A percentile compares a stretch with the other conserved stretches of the same genome.
Conservation (phyloP, 331 rosid species). For the Rhamnella rubrinervis region DNA sequence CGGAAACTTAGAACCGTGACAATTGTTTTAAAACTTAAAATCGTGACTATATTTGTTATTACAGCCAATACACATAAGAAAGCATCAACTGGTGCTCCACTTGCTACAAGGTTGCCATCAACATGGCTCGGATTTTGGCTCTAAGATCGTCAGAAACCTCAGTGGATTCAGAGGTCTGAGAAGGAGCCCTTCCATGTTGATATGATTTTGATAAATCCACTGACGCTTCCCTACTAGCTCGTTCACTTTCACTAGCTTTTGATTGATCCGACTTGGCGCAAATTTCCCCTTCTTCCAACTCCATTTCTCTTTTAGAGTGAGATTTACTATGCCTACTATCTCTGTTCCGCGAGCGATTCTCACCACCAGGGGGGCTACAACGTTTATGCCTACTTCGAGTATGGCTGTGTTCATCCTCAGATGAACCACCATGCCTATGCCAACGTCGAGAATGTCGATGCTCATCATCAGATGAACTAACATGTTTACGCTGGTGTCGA, state of each 20-base stretch:
- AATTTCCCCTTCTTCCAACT: slow-evolving; percentile 73
- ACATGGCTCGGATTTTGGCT: slow-evolving; percentile 89
- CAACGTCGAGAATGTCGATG: slow-evolving; percentile 26
- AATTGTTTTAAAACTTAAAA: neutral
- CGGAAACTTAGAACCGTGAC: neutral
- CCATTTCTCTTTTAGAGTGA: slow-evolving; percentile 33
- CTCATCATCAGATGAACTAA: slow-evolving; percentile 32
- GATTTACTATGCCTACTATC: slow-evolving; percentile 32
- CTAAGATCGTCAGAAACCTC: slow-evolving; percentile 74
- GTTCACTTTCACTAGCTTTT: slow-evolving; percentile 31
- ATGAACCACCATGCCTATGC: slow-evolving; percentile 33
- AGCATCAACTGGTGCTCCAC: neutral
- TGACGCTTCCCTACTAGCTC: slow-evolving; percentile 59
- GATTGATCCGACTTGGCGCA: slow-evolving; percentile 44
- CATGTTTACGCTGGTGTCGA: slow-evolving; percentile 16
- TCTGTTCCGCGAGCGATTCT: slow-evolving; percentile 33
- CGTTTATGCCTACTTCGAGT: slow-evolving; percentile 25
- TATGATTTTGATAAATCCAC: slow-evolving; percentile 32
- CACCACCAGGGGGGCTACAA: slow-evolving; percentile 41
- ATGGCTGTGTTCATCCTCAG: slow-evolving; percentile 42
- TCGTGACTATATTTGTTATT: neutral
- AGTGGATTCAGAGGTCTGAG: slow-evolving; percentile 49
- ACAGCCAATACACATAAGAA: too few species aligned
- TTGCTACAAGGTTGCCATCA: slow-evolving; percentile 60
- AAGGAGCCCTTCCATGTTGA: slow-evolving; percentile 34